Evolutionary conservation across 139 green algal genomes (phyloP).

Genomic region (Chlorella vulgaris): DNA sequence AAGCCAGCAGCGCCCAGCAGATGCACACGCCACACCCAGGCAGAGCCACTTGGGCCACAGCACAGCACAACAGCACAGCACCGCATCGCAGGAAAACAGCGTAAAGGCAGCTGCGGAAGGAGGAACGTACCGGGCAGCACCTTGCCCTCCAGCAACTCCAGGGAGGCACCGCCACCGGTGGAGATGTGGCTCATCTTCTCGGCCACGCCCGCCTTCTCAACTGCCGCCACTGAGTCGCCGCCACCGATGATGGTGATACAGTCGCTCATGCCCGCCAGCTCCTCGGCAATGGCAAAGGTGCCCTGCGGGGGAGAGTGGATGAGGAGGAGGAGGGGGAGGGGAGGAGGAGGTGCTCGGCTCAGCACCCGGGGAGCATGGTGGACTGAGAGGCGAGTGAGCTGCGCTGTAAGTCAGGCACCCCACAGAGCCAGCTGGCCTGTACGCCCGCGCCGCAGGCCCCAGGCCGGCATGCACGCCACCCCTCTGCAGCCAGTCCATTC

Average conservation of each 20-base stretch:
- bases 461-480: too few species aligned
- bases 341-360: too few species aligned
- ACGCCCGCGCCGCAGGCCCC: too few species aligned
- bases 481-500: too few species aligned
- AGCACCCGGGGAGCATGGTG: too few species aligned
- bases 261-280: slow-evolving; percentile 31
- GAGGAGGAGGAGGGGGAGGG: too few species aligned
- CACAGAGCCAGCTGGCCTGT: too few species aligned
- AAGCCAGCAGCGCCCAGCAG: neutral
- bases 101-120: neutral
- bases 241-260: slow-evolving; percentile 98
- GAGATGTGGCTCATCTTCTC: slow-evolving; percentile 95
- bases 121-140: slow-evolving; percentile 85
- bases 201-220: slow-evolving; percentile 96
- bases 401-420: too few species aligned
- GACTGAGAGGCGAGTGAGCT: too few species aligned
- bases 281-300: slow-evolving; percentile 39
- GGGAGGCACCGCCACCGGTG: slow-evolving; percentile 94
- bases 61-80: neutral
- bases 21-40: neutral
- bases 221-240: slow-evolving; percentile 98
- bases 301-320: slow-evolving; percentile 27
- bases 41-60: neutral
- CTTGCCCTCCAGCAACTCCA: slow-evolving; percentile 99
- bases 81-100: neutral